Conservation (phyloP, 208 protist species). For the Sergeia podlipaevii region DNA sequence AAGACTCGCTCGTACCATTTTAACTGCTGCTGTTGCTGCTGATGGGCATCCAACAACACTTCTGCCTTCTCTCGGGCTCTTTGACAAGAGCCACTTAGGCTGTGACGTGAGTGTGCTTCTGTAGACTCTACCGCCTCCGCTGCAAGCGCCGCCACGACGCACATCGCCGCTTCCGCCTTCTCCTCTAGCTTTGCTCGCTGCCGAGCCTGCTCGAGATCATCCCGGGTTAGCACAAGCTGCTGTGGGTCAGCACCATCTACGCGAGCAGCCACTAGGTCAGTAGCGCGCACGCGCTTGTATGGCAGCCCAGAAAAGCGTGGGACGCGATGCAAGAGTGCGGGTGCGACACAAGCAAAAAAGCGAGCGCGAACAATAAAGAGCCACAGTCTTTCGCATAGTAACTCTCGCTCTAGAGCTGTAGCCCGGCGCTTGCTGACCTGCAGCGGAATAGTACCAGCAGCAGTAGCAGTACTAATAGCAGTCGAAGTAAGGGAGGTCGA, state of each 20-base stretch:
- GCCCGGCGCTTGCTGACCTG: too few species aligned
- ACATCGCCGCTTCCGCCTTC: slow-evolving; percentile 45
- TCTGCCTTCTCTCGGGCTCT: neutral
- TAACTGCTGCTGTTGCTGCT: slow-evolving; percentile 3
- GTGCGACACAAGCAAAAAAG: slow-evolving; percentile 54
- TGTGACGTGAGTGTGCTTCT: slow-evolving; percentile 22
- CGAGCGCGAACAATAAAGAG: slow-evolving; percentile 31
- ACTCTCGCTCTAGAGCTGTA: slow-evolving; percentile 33
- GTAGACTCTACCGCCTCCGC: slow-evolving; percentile 42
- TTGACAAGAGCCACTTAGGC: neutral
- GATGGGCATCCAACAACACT: neutral
- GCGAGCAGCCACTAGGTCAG: slow-evolving; percentile 20
- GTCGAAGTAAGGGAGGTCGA: too few species aligned
- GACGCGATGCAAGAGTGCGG: slow-evolving; percentile 62
- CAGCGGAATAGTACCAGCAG: too few species aligned
- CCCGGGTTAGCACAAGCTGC: slow-evolving; percentile 24
- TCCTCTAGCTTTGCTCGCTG: slow-evolving; percentile 40
- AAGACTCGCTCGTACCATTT: slow-evolving; percentile 44
- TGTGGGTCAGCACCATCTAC: slow-evolving; percentile 6
- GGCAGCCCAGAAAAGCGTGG: slow-evolving; percentile 56
- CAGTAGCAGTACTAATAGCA: too few species aligned
- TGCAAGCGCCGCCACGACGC: slow-evolving; percentile 51
- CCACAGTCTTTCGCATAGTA: slow-evolving; percentile 38
- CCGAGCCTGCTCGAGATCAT: slow-evolving; percentile 32
- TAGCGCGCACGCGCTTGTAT: slow-evolving; percentile 43